phyloP scores from a whole-genome alignment of 2,329 filamentous ascomycete genomes.

The Trichophyton benhamiae region DNA sequence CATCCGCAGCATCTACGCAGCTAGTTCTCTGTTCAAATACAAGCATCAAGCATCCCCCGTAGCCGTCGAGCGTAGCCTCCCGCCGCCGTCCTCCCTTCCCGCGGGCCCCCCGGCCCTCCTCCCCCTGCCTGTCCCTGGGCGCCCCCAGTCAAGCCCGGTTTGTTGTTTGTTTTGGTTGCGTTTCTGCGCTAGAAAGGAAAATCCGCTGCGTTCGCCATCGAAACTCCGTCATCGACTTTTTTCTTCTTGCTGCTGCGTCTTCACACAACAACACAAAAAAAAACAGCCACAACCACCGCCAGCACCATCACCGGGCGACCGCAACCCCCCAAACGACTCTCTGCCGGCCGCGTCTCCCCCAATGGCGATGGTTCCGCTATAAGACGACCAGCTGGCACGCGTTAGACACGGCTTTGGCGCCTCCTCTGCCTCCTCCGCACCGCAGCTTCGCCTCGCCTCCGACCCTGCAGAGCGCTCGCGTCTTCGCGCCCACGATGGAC shows the following conservation, averaged over 20 bases:
- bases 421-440: neutral
- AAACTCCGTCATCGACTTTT: neutral
- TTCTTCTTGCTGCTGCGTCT: neutral
- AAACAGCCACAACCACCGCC: neutral
- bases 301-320: too few relatives aligned
- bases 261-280: neutral
- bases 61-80: too few relatives aligned
- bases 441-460: neutral
- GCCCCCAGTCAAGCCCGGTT: neutral
- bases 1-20: too few relatives aligned
- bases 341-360: neutral
- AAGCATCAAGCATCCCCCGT: too few relatives aligned
- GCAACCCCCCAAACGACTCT: neutral
- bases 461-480: too few relatives aligned
- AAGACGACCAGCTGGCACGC: neutral
- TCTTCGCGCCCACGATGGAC: neutral
- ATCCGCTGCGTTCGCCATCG: neutral
- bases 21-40: too few relatives aligned
- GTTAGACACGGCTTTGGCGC: neutral
- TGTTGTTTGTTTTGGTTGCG: slow-evolving; percentile 2
- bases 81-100: neutral
- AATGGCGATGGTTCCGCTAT: neutral
- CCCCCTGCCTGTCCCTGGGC: too few relatives aligned
- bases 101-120: neutral
- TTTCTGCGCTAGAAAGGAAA: neutral